Evolutionary conservation across 1,139 yeast genomes (phyloP).

Genomic region (Sugiyamaella xylanicola): DNA sequence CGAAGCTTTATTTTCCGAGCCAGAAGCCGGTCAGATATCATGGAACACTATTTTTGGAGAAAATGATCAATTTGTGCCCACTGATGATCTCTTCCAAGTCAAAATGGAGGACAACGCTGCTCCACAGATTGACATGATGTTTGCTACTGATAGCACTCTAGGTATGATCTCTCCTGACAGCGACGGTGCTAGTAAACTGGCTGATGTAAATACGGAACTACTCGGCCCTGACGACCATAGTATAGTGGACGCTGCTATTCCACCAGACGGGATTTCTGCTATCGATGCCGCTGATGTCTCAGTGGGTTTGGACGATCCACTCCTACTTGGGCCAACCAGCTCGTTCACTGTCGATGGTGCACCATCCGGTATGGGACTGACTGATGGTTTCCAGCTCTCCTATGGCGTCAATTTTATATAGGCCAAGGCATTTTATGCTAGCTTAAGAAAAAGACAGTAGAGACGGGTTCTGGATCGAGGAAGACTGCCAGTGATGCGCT

Average conservation of each 20-base stretch:
- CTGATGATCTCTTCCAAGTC: not conserved
- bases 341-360: not conserved
- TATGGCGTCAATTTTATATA: conserved; percentile 3
- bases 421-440: too few species aligned
- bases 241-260: too few species aligned
- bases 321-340: not conserved
- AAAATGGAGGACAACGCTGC: not conserved
- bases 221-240: too few species aligned
- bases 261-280: too few species aligned
- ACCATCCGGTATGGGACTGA: not conserved
- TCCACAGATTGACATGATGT: conserved; percentile 2
- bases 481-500: not conserved
- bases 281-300: too few species aligned
- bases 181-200: conserved; percentile 4
- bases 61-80: not conserved
- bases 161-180: conserved; percentile 16
- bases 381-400: conserved; percentile 14
- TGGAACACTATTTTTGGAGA: conserved; percentile 8
- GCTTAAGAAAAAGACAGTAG: not conserved
- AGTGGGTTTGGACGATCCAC: conserved; percentile 2
- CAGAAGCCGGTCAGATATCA: not conserved
- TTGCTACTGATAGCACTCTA: conserved; percentile 1
- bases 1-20: conserved; percentile 8
- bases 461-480: not conserved
- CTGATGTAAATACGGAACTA: not conserved